Conservation (phyloP, 2,329 filamentous ascomycete species). For the Colletotrichum cereale region DNA sequence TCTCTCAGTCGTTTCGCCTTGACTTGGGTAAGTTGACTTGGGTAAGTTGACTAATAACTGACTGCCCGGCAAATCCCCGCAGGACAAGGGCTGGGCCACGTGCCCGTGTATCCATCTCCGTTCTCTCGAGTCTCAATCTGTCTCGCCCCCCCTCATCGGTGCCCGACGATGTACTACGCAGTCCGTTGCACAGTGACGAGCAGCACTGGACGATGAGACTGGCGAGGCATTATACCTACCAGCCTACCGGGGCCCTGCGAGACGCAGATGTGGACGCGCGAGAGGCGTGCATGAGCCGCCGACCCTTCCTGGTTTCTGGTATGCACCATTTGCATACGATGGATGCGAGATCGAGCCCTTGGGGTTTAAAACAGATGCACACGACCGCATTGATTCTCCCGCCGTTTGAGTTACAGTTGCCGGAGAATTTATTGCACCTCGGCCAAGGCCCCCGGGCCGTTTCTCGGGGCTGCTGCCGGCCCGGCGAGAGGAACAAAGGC, state of each 20-base stretch:
- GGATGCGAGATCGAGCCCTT: neutral
- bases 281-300: constrained; percentile 20
- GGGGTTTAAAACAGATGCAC: neutral
- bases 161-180: neutral
- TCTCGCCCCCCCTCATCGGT: neutral
- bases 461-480: neutral
- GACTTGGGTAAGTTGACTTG: too few relatives aligned
- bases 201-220: neutral
- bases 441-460: neutral
- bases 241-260: constrained; percentile 2
- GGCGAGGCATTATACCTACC: constrained; percentile 13
- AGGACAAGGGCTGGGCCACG: constrained; percentile 21
- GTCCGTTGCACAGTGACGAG: neutral
- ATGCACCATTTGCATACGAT: constrained; percentile 8
- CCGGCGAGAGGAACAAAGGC: neutral
- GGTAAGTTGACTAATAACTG: neutral
- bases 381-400: neutral
- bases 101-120: constrained; percentile 1
- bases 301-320: too few relatives aligned
- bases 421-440: neutral
- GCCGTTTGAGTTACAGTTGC: constrained; percentile 4
- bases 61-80: constrained; percentile 13
- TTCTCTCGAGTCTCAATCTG: neutral
- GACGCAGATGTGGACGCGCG: constrained; percentile 2
- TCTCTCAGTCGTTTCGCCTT: constrained; percentile 28